Evolutionary conservation across 2,329 filamentous ascomycete species (phyloP).

Genomic region (Simplicillium sp.): DNA sequence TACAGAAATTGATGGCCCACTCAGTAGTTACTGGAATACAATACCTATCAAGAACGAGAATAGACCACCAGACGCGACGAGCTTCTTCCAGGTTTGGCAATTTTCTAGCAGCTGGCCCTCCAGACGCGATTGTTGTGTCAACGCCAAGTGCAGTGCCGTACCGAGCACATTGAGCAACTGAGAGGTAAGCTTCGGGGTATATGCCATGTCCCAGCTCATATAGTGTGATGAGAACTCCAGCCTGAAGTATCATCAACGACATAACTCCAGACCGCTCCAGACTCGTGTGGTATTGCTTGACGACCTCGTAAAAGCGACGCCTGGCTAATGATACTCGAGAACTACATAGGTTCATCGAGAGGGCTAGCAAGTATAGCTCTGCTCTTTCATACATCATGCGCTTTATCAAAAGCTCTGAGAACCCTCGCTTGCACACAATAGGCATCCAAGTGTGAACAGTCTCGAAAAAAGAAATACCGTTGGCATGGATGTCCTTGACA

Average conservation of each 20-base stretch:
- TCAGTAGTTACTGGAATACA: no score
- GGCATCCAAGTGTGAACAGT: conserved; percentile 10
- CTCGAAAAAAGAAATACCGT: conserved; percentile 5
- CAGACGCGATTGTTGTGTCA: conserved; percentile 5
- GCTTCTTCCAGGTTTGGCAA: conserved; percentile 8
- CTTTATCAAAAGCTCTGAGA: conserved; percentile 3
- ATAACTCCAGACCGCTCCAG: conserved; percentile 5
- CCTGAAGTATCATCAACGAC: conserved; percentile 7
- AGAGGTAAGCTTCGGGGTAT: conserved; percentile 7
- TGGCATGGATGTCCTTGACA: conserved; percentile 7
- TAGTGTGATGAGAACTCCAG: conserved; percentile 5
- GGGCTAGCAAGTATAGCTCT: conserved; percentile 5
- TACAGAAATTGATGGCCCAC: neutral
- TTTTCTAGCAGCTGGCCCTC: neutral
- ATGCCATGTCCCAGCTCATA: conserved; percentile 8
- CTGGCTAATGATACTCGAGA: neutral
- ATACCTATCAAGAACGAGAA: conserved; percentile 9
- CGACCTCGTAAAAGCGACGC: conserved; percentile 5
- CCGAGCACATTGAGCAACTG: conserved; percentile 6
- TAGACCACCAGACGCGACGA: conserved; percentile 9
- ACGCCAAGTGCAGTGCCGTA: conserved; percentile 6
- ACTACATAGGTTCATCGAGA: conserved; percentile 7
- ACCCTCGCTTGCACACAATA: conserved; percentile 6
- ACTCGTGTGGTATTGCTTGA: conserved; percentile 6
- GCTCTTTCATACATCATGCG: conserved; percentile 2